Evolutionary conservation across 768 basidiomycete species (phyloP), one percentile per base, ranked within the genome.

Genomic region (Lactarius hengduanensis): DNA sequence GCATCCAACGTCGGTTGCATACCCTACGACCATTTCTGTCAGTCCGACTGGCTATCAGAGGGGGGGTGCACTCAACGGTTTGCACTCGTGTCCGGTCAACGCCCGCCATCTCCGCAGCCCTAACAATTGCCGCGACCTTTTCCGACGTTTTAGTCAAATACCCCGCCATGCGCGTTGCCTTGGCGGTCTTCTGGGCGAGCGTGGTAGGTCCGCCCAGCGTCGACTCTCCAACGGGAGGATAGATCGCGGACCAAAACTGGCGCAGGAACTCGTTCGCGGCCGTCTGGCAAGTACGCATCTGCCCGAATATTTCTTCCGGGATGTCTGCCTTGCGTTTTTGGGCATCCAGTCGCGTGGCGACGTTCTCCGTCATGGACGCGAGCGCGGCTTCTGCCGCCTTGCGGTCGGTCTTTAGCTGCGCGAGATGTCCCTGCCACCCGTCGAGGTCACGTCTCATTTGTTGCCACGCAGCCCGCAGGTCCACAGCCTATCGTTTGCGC

Each of bases 241-340:
- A 90, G 59, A 91, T 84, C 2, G 94, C 85, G 2, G 88, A 83
- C 95, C 96, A 98, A 75, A 94, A 98, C 74, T 98, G 97, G 34
- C 96, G 88, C 16, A 99, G 81, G 75, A 98, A 97, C 74, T 99
- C 97, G 72, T 94, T 95, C 13, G 96, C 90, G 3, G 96, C 90
- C 1, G 93, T 93, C 73, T 97, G 94, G 72, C 92, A 94, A 0
- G 91, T 91, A 20, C 85, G 87, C 85, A 98, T 90, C 77, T 94
- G 88, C 63, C 86, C 82, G 71, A 92, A 87, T 45, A 96, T 79
- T 2, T 81, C 82, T 59, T 90, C 86, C 1, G 94, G 92, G 40
- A 99, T 86, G 47, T 91, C 88, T 67, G 85, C 94, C 76, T 87
- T 90, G 67, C 80, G 82, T 8, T 83, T 81, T 72, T 82, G 84